Evolutionary conservation across 352 stramenopile species (phyloP).

Genomic region (Globisporangium spiculum): DNA sequence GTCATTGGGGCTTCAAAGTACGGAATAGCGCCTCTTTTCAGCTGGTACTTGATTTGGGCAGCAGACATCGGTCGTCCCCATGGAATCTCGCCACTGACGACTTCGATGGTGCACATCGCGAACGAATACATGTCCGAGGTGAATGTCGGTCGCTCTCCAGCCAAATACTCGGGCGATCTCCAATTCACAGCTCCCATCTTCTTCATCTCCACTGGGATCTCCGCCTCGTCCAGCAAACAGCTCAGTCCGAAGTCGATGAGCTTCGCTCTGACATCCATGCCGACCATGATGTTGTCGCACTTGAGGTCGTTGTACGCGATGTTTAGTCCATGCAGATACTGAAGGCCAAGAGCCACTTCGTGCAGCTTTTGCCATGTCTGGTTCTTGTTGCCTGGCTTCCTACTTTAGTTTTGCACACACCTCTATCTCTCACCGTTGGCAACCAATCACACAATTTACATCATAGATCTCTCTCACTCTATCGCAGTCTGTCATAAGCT

Average conservation of each 20-base stretch:
- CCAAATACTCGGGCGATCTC: slow-evolving; percentile 4
- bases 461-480: no score
- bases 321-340: slow-evolving; percentile 18
- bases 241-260: slow-evolving; percentile 25
- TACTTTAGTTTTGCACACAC: neutral
- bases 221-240: slow-evolving; percentile 3
- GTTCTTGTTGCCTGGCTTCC: neutral
- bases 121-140: slow-evolving; percentile 8
- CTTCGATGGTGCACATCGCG: slow-evolving; percentile 1
- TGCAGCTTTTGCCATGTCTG: slow-evolving; percentile 20
- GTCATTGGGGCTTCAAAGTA: no score
- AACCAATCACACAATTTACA: neutral
- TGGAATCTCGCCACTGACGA: neutral
- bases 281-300: slow-evolving; percentile 11
- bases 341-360: slow-evolving; percentile 14
- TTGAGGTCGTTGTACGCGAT: slow-evolving; percentile 25
- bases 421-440: neutral
- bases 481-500: slow-evolving; percentile 19
- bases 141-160: neutral
- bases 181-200: neutral
- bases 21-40: no score
- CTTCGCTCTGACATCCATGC: slow-evolving; percentile 18
- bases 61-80: neutral
- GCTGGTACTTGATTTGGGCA: no score
- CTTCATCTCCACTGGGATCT: slow-evolving; percentile 4